phyloP scores from a whole-genome alignment of 257 asterid species.

The Forsythia viridissima region DNA sequence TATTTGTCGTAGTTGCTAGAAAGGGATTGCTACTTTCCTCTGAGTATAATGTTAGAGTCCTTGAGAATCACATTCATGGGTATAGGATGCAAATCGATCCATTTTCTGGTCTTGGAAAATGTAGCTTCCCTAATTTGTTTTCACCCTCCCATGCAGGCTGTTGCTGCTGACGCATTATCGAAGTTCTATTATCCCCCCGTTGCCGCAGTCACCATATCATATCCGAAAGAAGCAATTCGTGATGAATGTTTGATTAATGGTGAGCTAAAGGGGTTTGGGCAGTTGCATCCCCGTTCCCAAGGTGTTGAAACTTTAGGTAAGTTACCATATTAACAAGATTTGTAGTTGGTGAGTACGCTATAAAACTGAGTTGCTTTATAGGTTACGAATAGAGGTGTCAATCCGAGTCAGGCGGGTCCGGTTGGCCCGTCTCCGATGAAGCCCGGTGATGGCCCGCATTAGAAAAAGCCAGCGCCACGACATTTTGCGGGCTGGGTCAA shows the following conservation, averaged over 20 bases:
- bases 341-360: slow-evolving; percentile 6
- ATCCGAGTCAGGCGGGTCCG: too few relatives aligned
- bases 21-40: not conserved
- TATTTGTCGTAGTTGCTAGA: not conserved
- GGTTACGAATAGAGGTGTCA: not conserved
- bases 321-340: slow-evolving; percentile 14
- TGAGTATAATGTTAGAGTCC: not conserved
- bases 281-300: slow-evolving; percentile 97
- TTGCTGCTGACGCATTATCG: slow-evolving; percentile 76
- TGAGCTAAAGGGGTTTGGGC: slow-evolving; percentile 96
- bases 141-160: slow-evolving; percentile 47
- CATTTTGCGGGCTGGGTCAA: too few relatives aligned
- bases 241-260: slow-evolving; percentile 73
- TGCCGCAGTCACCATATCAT: slow-evolving; percentile 87
- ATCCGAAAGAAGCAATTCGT: slow-evolving; percentile 85
- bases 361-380: slow-evolving; percentile 6
- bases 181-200: slow-evolving; percentile 93
- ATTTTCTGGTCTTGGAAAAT: slow-evolving; percentile 6
- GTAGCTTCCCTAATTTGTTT: slow-evolving; percentile 7
- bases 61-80: not conserved
- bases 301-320: slow-evolving; percentile 97
- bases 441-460: too few relatives aligned
- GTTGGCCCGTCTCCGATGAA: too few relatives aligned
- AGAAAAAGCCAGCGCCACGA: too few relatives aligned
- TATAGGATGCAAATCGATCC: not conserved